These are phyloP conservation scores for Coix lacrymajobi DNA, from an alignment of 176 grass and related monocot genomes.

Conservation along the genomic window DNA sequence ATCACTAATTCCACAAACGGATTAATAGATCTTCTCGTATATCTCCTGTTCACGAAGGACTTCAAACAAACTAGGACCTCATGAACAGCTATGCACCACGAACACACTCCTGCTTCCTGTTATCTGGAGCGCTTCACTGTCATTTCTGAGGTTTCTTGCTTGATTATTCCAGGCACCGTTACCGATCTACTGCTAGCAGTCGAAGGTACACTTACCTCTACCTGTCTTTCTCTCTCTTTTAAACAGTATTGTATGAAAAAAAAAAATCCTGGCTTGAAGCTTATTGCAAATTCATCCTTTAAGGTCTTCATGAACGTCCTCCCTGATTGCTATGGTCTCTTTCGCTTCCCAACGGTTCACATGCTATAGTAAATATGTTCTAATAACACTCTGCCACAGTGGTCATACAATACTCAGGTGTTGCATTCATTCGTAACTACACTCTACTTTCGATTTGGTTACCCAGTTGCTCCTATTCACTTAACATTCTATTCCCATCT, in stretches of 20 bases:
- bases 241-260: neutral
- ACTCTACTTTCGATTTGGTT: neutral
- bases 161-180: no score
- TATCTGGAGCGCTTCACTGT: no score
- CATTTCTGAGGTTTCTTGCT: neutral
- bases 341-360: neutral
- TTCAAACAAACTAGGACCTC: neutral
- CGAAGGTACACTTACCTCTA: neutral
- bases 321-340: neutral
- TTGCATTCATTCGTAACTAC: neutral
- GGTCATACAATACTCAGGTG: no score
- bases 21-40: neutral
- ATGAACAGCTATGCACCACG: neutral
- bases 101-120: neutral
- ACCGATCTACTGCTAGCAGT: neutral
- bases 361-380: no score
- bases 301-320: neutral
- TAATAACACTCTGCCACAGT: no score
- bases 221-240: neutral
- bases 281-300: neutral
- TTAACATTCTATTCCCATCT: neutral
- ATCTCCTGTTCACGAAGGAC: neutral
- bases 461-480: neutral
- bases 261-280: neutral
- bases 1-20: neutral